Evolutionary conservation across 2,329 filamentous ascomycete genomes (phyloP).

Genomic region (Aspergillus novoparasiticus): DNA sequence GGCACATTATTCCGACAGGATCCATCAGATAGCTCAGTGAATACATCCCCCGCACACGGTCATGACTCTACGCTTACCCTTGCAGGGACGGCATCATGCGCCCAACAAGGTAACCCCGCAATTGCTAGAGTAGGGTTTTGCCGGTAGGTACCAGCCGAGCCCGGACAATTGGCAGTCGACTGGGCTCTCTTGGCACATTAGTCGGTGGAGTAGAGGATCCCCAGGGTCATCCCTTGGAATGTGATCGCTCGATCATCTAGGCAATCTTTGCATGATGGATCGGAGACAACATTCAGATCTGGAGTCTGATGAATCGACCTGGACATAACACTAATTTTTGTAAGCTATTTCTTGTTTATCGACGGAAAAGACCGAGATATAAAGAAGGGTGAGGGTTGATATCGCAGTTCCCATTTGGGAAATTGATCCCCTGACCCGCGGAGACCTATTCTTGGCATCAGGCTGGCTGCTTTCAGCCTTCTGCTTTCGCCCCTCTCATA

Average conservation of each 20-base stretch:
- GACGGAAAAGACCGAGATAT: not conserved
- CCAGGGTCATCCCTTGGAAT: not conserved
- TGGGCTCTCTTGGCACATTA: slow-evolving; percentile 2
- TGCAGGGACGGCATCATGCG: slow-evolving; percentile 3
- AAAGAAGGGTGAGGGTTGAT: not conserved
- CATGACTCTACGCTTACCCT: not conserved
- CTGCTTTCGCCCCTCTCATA: not conserved
- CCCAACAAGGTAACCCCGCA: not conserved
- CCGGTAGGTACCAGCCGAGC: not conserved
- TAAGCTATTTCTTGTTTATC: not conserved
- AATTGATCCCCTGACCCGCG: slow-evolving; percentile 1
- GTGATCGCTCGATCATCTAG: not conserved
- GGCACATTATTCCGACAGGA: not conserved
- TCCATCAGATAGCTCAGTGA: not conserved
- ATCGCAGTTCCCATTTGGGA: not conserved
- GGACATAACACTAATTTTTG: not conserved
- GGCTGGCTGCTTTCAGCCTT: not conserved
- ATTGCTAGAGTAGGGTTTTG: not conserved
- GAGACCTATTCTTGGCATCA: not conserved
- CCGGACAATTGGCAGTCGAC: not conserved
- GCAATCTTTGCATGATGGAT: not conserved
- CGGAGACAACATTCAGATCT: not conserved
- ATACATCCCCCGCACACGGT: not conserved
- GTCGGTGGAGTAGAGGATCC: not conserved
- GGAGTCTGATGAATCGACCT: not conserved